Evolutionary conservation across 768 basidiomycete genomes (phyloP), one percentile per base, ranked within the genome.

Genomic region (Pulveroboletus frians): DNA sequence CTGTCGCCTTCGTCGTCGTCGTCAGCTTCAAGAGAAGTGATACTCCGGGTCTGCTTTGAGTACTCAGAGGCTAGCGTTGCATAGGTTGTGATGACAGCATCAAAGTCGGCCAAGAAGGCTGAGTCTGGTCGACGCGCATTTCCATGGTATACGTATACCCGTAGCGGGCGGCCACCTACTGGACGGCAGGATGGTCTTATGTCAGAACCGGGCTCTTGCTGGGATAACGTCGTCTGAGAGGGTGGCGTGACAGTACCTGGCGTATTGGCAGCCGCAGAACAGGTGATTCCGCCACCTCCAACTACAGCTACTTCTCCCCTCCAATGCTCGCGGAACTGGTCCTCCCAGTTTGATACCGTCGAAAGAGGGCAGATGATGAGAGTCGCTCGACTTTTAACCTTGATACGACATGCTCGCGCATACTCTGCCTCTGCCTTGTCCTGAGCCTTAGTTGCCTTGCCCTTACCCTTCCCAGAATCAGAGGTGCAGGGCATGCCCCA

Each of bases 261-360:
- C 11, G 67, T 64, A 15, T 68, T 56, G 47, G 67, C 57, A 29
- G 63, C 58, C 15, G 59, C 61, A 29, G 63, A 62, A 46, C 63
- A 70, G 27, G 58, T 60, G n/a, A 65, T 54, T 10, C 73, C 74
- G 34, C 85, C 84, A 11, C 92, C 92, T 17, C 94, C 92, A 46
- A 86, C 75, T 36, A 96, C 85, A 20, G 76, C 74, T 3, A 96
- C 92, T 47, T 85, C 80, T 8, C 93, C 93, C 54, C 79, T 80
- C 93, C 93, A 97, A 66, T 99, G 96, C 64, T 99, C 96, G 50
- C 87, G 81, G 62, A 99, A 92, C 68, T 99, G 96, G 49, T 95
- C 92, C 71, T 99, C 96, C 96, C 96, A 99, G 62, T 98, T 98
- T 41, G 90, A 83, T 2, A 99, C 92, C 5, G 96, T 99, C 10